These are phyloP conservation scores for Hericium coralloides DNA, from an alignment of 768 basidiomycete species.

Conservation along the genomic window DNA sequence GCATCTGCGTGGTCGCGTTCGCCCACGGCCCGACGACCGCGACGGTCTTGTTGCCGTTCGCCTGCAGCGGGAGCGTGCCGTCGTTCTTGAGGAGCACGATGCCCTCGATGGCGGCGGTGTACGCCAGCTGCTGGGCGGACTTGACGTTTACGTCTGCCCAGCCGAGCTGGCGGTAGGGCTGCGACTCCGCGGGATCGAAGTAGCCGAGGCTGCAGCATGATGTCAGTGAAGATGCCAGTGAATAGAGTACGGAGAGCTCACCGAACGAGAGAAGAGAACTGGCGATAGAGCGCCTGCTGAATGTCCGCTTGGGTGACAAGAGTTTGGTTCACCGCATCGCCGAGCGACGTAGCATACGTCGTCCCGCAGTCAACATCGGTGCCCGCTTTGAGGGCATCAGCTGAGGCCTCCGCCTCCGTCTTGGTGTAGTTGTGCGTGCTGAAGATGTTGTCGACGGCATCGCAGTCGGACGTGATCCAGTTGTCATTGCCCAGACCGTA, in stretches of 20 bases:
- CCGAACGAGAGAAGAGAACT: slow-evolving; percentile 48
- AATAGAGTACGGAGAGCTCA: slow-evolving; percentile 15
- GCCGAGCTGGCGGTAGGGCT: slow-evolving; percentile 41
- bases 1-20: slow-evolving; percentile 46
- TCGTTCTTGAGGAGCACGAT: slow-evolving; percentile 60
- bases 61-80: slow-evolving; percentile 41
- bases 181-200: slow-evolving; percentile 40
- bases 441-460: slow-evolving; percentile 45
- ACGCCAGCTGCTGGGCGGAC: slow-evolving; percentile 37
- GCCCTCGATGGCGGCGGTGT: slow-evolving; percentile 43
- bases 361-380: slow-evolving; percentile 49
- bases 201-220: slow-evolving; percentile 38
- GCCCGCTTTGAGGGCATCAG: slow-evolving; percentile 41
- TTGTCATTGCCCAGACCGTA: slow-evolving; percentile 35
- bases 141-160: slow-evolving; percentile 43
- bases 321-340: slow-evolving; percentile 37
- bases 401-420: slow-evolving; percentile 37
- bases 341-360: slow-evolving; percentile 36
- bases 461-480: slow-evolving; percentile 54
- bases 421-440: slow-evolving; percentile 35
- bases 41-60: slow-evolving; percentile 33
- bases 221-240: background rate
- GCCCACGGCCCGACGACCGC: slow-evolving; percentile 55
- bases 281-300: slow-evolving; percentile 32
- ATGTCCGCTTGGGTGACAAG: slow-evolving; percentile 38